Evolutionary conservation across 352 stramenopile genomes (phyloP), one percentile per base, ranked within the genome.

Genomic region (Globisporangium middletonii): DNA sequence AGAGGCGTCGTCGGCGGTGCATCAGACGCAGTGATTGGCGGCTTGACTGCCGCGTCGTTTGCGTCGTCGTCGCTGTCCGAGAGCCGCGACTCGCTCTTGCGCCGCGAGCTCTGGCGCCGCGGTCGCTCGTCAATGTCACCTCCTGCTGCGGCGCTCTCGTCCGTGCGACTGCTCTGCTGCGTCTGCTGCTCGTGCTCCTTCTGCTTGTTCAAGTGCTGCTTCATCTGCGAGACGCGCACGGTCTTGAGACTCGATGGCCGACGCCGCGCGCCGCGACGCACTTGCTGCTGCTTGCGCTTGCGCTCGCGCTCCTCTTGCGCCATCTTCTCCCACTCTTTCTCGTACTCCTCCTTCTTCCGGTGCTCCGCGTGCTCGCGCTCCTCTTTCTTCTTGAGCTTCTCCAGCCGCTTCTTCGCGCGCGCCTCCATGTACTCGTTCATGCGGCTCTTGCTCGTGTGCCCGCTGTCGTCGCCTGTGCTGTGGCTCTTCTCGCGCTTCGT

Each of bases 361-460:
- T 75, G 73, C 67, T 91, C 83, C 37, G 76, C 85, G 51, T 82
- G 62, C 50, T 89, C 79, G 49, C 87, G 79, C 54, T 88, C 69
- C 51, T 86, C 71, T 13, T 89, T 86, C 44, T 80, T 86, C 50
- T 87, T 82, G 19, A 88, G 61, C 54, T 93, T 95, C 47, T 89
- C 80, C 27, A 83, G 76, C 13, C 82, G 83, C 53, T 91, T 93
- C 51, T 69, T 83, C 11, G 81, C 79, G 2, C 85, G 85, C 33
- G 69, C 76, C 47, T 95, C 83, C 85, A 95, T 95, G 64, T 95
- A 95, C 53, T 89, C 75, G 52, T 95, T 95, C 85, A 95, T 95
- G 27, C 85, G 83, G 50, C 75, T 92, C 61, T 86, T 86, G 33
- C 73, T 86, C 13, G 65, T 68, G 12, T 58, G 64, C 2, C 51